Base-by-base conservation (phyloP, 2,329 filamentous ascomycete genomes). In the Aspergillus novoparasiticus region DNA sequence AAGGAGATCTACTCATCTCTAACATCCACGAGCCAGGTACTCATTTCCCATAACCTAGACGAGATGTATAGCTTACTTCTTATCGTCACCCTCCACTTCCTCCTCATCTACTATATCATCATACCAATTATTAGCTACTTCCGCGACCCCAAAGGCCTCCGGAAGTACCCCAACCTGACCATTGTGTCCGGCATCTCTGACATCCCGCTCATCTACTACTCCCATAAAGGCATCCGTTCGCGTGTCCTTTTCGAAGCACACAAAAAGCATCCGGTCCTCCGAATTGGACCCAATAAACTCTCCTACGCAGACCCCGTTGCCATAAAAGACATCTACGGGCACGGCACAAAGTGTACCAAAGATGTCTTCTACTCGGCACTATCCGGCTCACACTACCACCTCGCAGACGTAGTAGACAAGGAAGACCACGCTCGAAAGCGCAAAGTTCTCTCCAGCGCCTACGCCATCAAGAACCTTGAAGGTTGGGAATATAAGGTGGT, bases 401-500 rank as follows among this genome's bases (percentile, higher is more conserved):
- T 80, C 0, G 74, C 73, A 16, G 78, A 80, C 68, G 78, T 79
- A 5, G 68, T 78, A 6, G 76, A 80, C 62, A 78, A 78, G 63
- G 59, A 66, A 3, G 75, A 79, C 1, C 79, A 81, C 61, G 71
- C 72, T 0, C 72, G 75, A 0, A 81, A 81, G 64, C 68, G 79
- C 11, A 80, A 79, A 63, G 69, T 77, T 0, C 61, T 81, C 2
- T 75, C 78, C 0, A 71, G 69, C 19, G 78, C 77, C 1, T 81
- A 78, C 63, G 76, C 79, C 1, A 56, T 78, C 12, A 80, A 80
- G 67, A 78, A 79, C 39, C 69, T 80, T 0, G 77, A 79, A 46
- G 68, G 71, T 3, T 80, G 76, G 78, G 79, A 80, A 60, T 75
- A 73, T 67, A 80, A 79, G 55, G 77, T 80, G 4, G 75, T 75